Conservation (phyloP, 495 filamentous ascomycete genomes). For the Thozetella sp. region DNA sequence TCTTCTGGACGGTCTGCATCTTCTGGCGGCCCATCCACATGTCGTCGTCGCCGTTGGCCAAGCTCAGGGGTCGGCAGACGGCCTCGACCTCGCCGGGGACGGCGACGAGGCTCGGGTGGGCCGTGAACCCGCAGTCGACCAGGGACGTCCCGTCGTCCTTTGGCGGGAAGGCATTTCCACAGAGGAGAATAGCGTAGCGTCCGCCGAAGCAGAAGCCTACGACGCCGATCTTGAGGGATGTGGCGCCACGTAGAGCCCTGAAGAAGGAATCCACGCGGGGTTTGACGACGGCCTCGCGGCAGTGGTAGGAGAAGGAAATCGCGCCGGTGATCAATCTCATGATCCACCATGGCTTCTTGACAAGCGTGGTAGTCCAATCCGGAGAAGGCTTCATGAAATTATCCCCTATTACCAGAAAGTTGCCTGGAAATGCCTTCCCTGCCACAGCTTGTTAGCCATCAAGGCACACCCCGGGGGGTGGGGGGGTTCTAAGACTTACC, state of each 20-base stretch:
- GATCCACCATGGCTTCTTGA: constrained; percentile 6
- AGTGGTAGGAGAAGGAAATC: constrained; percentile 34
- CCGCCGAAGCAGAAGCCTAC: constrained; percentile 68
- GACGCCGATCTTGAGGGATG: constrained; percentile 32
- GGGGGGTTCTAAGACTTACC: constrained; percentile 29
- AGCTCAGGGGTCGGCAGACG: constrained; percentile 51
- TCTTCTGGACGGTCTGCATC: constrained; percentile 40
- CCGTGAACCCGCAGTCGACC: constrained; percentile 55
- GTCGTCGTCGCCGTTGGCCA: constrained; percentile 60
- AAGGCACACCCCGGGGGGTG: constrained; percentile 8
- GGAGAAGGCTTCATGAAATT: constrained; percentile 7
- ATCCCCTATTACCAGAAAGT: constrained; percentile 15
- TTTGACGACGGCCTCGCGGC: constrained; percentile 29
- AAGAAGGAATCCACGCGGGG: constrained; percentile 52
- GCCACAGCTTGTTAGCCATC: constrained; percentile 1
- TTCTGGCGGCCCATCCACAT: constrained; percentile 33
- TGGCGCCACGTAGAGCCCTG: constrained; percentile 34
- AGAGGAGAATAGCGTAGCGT: constrained; percentile 43
- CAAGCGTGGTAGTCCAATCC: constrained; percentile 1
- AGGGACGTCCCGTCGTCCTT: constrained; percentile 33
- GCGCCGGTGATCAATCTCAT: constrained; percentile 12
- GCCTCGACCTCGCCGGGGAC: constrained; percentile 57
- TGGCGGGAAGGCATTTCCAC: constrained; percentile 10
- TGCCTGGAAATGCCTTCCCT: constrained; percentile 16
- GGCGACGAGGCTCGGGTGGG: constrained; percentile 52